Evolutionary conservation across 2,329 filamentous ascomycete species (phyloP).

Genomic region (Fusarium sp.): DNA sequence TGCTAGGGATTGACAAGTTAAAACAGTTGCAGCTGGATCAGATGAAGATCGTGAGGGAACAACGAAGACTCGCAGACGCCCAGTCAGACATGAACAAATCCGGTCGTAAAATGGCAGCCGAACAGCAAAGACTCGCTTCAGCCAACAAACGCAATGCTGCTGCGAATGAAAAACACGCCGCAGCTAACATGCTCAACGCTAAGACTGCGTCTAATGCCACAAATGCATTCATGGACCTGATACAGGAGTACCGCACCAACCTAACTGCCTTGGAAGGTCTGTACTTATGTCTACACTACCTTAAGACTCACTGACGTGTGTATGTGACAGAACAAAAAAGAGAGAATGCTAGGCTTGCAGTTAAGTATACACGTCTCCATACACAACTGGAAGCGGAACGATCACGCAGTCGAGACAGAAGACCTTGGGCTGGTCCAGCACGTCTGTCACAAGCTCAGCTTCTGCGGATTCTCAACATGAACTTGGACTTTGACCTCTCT

Average conservation of each 20-base stretch:
- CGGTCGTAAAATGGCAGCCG: fast-evolving
- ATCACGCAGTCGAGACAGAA: not conserved
- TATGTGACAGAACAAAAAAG: not conserved
- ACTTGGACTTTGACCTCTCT: not conserved
- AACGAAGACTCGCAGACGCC: not conserved
- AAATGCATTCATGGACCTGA: not conserved
- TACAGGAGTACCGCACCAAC: not conserved
- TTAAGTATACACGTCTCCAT: fast-evolving
- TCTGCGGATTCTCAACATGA: not conserved
- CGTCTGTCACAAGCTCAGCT: not conserved
- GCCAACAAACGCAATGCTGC: not conserved
- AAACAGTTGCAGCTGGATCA: not conserved
- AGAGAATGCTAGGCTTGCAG: not conserved
- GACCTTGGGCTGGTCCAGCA: not conserved
- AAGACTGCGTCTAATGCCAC: not conserved
- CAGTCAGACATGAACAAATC: not conserved
- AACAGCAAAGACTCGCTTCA: not conserved
- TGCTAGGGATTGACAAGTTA: not conserved
- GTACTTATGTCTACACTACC: fast-evolving
- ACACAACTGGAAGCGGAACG: not conserved
- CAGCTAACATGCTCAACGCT: not conserved
- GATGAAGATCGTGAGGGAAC: not conserved
- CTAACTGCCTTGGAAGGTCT: not conserved
- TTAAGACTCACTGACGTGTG: fast-evolving
- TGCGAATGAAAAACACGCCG: not conserved